A percentile compares a stretch with the other conserved stretches of the same genome.
phyloP scores from a whole-genome alignment of 345 rosid genomes.

The Aethionema arabicum region DNA sequence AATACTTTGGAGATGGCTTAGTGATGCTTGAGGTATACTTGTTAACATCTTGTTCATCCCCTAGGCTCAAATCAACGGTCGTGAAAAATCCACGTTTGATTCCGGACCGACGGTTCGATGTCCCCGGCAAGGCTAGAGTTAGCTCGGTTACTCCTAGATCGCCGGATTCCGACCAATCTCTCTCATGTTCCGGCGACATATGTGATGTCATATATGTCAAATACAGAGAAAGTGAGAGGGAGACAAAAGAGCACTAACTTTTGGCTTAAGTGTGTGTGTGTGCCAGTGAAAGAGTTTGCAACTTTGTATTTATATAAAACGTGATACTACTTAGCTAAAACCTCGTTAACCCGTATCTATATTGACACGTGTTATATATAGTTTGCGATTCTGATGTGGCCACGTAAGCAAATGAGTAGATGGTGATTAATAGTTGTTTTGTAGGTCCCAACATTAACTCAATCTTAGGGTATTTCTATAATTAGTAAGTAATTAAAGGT shows the following conservation, averaged over 20 bases:
- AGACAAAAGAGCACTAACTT: constrained; percentile 30
- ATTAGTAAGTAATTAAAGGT: not conserved
- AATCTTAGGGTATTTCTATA: too few species aligned
- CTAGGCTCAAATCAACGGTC: constrained; percentile 46
- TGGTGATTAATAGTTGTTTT: constrained; percentile 23
- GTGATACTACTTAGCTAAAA: constrained; percentile 16
- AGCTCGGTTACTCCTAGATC: constrained; percentile 55
- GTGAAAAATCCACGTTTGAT: constrained; percentile 50
- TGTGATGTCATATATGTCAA: not conserved
- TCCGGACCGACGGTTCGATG: constrained; percentile 34
- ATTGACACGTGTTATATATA: constrained; percentile 36
- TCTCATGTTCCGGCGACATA: constrained; percentile 34
- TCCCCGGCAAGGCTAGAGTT: constrained; percentile 61
- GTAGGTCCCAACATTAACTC: constrained; percentile 10
- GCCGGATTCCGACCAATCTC: constrained; percentile 33
- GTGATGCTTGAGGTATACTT: constrained; percentile 5
- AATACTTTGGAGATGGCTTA: constrained; percentile 2
- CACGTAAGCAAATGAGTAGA: constrained; percentile 35
- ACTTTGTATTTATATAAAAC: constrained; percentile 22
- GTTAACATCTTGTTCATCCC: constrained; percentile 6
- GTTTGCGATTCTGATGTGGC: constrained; percentile 45
- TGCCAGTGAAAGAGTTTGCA: constrained; percentile 7
- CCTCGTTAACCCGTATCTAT: constrained; percentile 25
- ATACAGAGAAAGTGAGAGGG: constrained; percentile 15
- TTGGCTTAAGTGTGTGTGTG: constrained; percentile 12